phyloP scores from a whole-genome alignment of 805 yeast species.

The Yamadazyma olivae region DNA sequence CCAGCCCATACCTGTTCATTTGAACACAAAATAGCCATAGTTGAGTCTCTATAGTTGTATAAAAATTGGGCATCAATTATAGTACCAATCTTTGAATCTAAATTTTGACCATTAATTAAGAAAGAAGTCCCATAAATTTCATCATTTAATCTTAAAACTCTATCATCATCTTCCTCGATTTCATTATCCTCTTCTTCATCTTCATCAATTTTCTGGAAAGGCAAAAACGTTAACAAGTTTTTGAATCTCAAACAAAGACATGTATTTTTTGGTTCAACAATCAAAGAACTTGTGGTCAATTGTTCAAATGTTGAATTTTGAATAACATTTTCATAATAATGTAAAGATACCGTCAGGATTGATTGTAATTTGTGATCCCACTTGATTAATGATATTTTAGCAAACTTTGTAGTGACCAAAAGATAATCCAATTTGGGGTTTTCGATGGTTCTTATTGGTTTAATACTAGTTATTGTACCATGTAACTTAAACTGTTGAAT shows the following conservation, averaged over 20 bases:
- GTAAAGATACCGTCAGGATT: constrained; percentile 75
- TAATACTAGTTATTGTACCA: constrained; percentile 64
- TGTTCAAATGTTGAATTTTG: constrained; percentile 46
- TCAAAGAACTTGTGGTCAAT: constrained; percentile 41
- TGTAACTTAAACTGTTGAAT: constrained; percentile 66
- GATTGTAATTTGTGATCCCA: constrained; percentile 60
- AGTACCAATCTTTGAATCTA: constrained; percentile 57
- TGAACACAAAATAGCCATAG: constrained; percentile 65
- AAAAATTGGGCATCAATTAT: constrained; percentile 73
- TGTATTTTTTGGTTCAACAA: constrained; percentile 57
- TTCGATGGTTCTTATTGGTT: constrained; percentile 47
- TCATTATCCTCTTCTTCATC: constrained; percentile 27
- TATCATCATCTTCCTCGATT: constrained; percentile 5
- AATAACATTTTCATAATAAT: constrained; percentile 76
- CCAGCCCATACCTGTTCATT: constrained; percentile 75
- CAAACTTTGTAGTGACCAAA: constrained; percentile 63
- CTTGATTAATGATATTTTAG: constrained; percentile 71
- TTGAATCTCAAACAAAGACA: constrained; percentile 60
- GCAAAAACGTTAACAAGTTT: constrained; percentile 70
- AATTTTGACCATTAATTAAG: constrained; percentile 51
- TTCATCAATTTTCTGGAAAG: constrained; percentile 50
- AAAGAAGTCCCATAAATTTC: constrained; percentile 51
- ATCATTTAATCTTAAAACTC: constrained; percentile 2
- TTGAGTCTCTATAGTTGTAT: constrained; percentile 76
- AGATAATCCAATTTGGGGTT: constrained; percentile 54